Base-by-base conservation (phyloP, 2,329 filamentous ascomycete genomes). In the Curvularia sp. region DNA sequence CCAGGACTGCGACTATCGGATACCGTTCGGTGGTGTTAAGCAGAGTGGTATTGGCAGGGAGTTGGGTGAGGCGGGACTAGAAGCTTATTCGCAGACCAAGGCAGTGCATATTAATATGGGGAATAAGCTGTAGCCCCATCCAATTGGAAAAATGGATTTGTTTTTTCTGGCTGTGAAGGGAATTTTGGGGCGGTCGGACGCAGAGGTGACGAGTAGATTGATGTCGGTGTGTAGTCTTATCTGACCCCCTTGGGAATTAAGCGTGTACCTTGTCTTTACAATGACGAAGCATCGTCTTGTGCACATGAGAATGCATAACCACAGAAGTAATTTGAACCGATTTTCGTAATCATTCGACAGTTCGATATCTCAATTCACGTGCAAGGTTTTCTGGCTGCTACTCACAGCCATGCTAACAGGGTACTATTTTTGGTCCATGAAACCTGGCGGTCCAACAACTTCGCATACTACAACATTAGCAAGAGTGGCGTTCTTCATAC, bases 101-200 rank as follows among this genome's bases (percentile, higher is more conserved):
- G 53, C 53, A 4, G 53, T 50, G 22, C 53, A 55, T 44, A 50
- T 55, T 28, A 55, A 55, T 24, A 55, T 50, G 53, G 47, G 47
- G 1, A 55, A 38, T 35, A 55, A 55, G 39, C 53, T 55, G 28
- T 55, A 55, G 24, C 12, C 28, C 28, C 30, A 31, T 31, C 30
- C 30, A 31, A 31, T 31, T 12, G 30, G 30, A 31, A 31, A 31
- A 18, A 38, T 8, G 5, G 3, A 28, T 28, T 8, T 15, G 5
- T 38, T 38, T 3, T n/a, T 15, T 18, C 15, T n/a, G 7, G 35
- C 35, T 7, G 4, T 8, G n/a, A 18, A 38, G 15, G 13, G 35
- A 2, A 38, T 15, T 8, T 3, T n/a, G 13, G 35, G 10, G 13
- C 13, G 15, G 35, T 38, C 15, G 15, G 35, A 38, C 6, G 7